Evolutionary conservation across 352 stramenopile genomes (phyloP), one percentile per base, ranked within the genome.

Genomic region (Pythium graminicola): DNA sequence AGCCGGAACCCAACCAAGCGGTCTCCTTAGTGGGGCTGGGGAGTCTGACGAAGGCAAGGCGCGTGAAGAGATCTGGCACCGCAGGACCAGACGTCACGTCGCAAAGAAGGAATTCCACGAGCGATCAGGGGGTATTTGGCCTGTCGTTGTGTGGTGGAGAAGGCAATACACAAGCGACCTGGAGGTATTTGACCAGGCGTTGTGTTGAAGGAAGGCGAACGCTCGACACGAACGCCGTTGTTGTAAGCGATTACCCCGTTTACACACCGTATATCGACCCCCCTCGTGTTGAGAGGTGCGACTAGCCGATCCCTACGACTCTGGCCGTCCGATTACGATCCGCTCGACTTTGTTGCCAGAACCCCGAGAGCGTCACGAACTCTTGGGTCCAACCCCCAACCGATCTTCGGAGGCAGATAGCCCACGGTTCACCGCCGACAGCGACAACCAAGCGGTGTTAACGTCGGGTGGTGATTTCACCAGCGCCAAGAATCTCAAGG

Each of bases 401-500:
- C 41, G 7, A 7, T 8, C 41, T 48, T 48, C 17, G 41, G 41
- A 23, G 20, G 22, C 17, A 48, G 41, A 48, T 33, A 23, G 41
- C 41, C 41, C 6, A 33, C 23, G 41, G 41, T 48, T 48, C 22
- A 33, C 41, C 22, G 9, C 41, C 29, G 11, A 48, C 41, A 48
- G 41, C 41, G 41, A 48, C 41, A 29, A 29, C 41, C 41, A 26
- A 29, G 41, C n/a, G 41, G 41, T 48, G 41, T 48, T 9, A 28
- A 48, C 41, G 41, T 33, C 41, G 22, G 10, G 39, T 48, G 41
- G 41, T 33, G 24, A 26, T 23, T 24, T 28, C n/a, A 27, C 39
- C 23, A 48, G 41, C 41, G 23, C 41, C 41, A 48, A 48, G 41
- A 48, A 33, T 48, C 41, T 46, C 9, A 48, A 48, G 41, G 17